Evolutionary conservation across 768 basidiomycete genomes (phyloP).

Genomic region (Kwoniella botswanensis): DNA sequence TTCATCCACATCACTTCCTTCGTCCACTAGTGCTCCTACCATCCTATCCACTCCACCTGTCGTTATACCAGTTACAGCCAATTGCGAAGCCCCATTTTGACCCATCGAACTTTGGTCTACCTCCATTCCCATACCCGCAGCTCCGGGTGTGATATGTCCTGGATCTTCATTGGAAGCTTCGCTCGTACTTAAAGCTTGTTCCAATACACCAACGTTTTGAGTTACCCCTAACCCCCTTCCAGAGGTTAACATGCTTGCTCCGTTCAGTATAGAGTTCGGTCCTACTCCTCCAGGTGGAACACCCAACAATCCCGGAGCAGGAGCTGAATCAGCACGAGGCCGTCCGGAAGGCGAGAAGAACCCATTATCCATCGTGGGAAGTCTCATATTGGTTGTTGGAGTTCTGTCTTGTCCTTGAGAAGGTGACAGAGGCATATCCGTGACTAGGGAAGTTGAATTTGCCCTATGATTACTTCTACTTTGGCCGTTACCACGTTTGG

Average conservation of each 20-base stretch:
- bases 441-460: conserved; percentile 29
- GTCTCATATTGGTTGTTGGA: conserved; percentile 12
- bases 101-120: conserved; percentile 26
- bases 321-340: conserved; percentile 55
- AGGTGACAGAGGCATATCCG: conserved; percentile 18
- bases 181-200: conserved; percentile 33
- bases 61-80: conserved; percentile 23
- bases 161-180: conserved; percentile 34
- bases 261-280: conserved; percentile 2
- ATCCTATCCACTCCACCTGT: conserved; percentile 21
- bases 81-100: conserved; percentile 33
- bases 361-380: conserved; percentile 33
- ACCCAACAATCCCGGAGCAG: conserved; percentile 29
- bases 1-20: conserved; percentile 53
- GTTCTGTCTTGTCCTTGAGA: conserved; percentile 19
- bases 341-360: conserved; percentile 45
- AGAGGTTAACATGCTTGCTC: conserved; percentile 33
- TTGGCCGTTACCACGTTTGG: conserved; percentile 7
- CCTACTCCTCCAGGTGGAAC: not conserved
- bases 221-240: conserved; percentile 34
- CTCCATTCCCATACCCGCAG: conserved; percentile 12
- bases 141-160: conserved; percentile 6
- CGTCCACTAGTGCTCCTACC: conserved; percentile 42
- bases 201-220: conserved; percentile 21
- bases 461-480: conserved; percentile 23